Evolutionary conservation across 2,329 filamentous ascomycete genomes (phyloP), one percentile per base, ranked within the genome.

Genomic region (Helotiales sp.): DNA sequence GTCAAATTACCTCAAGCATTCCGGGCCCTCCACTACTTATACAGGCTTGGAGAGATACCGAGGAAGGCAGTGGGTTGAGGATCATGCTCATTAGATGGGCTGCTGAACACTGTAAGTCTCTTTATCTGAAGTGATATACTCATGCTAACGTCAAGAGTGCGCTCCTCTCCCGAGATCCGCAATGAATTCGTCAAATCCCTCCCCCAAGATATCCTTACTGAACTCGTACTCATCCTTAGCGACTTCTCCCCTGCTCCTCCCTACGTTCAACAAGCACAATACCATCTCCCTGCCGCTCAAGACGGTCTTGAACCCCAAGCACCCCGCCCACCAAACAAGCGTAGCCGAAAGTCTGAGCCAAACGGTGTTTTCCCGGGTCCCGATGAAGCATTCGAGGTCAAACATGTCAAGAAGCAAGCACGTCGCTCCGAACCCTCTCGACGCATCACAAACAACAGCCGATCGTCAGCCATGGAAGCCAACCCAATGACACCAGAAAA

Each of bases 191-290:
- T 81, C 42, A 81, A 81, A 64, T 82, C 82, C 0, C 75, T 87
- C 2, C 84, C 84, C 0, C 81, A 86, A 61, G 82, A 85, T 63
- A 81, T 87, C 1, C 73, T 87, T 6, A 84, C 81, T 60, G 84
- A 86, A 69, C 76, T 87, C 5, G 83, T 87, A 0, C 78, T 87
- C 2, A 75, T 80, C 12, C 85, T 87, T 82, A 84, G 81, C 68
- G 79, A 81, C 19, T 73, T 83, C 56, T 78, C 66, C 48, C 42
- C 66, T 61, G 57, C 63, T 24, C 59, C 65, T 5, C 60, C 65
- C 27, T 52, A 27, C 29, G 52, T 58, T 8, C 56, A 51, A 13
- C 42, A 47, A 24, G 46, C 31, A 13, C 57, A 49, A n/a, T 25
- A 44, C 12, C 55, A 52, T 5, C 33, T 50, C 38, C 33, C 33